Base-by-base conservation (phyloP, 2,329 filamentous ascomycete genomes). In the Diaporthe ilicicola region DNA sequence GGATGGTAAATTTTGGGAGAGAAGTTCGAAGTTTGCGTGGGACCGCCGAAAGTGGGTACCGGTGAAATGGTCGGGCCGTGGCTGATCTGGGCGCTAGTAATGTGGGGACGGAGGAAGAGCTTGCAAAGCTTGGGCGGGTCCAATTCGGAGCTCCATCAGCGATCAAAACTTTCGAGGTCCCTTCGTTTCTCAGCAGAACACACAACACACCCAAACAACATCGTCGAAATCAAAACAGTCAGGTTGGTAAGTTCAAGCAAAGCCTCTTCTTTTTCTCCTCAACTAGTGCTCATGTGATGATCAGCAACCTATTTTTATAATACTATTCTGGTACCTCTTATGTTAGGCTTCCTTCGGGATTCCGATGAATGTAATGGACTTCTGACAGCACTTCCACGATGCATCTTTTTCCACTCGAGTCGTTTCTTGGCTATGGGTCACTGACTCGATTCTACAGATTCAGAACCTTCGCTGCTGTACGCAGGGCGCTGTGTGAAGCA, bases 291-390 rank as follows among this genome's bases (percentile, higher is more conserved):
- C 77, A 78, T 76, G 88, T 94, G 93, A 95, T 95, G 93, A 95
- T 88, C 90, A 79, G 82, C 81, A 80, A 86, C 86, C 84, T 85
- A 64, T 50, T 68, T 86, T 84, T 77, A 81, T 83, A 81, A 83
- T 84, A 85, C 85, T 86, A 92, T 95, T 97, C 93, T 97, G 94
- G 94, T 94, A 97, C 94, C 94, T 97, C 94, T 97, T 96, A 94
- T 94, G 90, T 93, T 92, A 96, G 90, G 86, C 87, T 79, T 78
- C 76, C 79, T 85, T 81, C 79, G 71, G 71, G 85, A 84, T 80
- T 84, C 87, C 91, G 83, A 93, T 95, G 93, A 94, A 93, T 93
- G 89, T 86, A 92, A 85, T 85, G 91, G 92, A 94, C 93, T 94
- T 94, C 93, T 95, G 93, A 95, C 51, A 67, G 69, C 71, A 73